A percentile compares a stretch with the other conserved stretches of the same genome.
Conservation (phyloP, 805 yeast species). For the Zygoascus bituminiphila region DNA sequence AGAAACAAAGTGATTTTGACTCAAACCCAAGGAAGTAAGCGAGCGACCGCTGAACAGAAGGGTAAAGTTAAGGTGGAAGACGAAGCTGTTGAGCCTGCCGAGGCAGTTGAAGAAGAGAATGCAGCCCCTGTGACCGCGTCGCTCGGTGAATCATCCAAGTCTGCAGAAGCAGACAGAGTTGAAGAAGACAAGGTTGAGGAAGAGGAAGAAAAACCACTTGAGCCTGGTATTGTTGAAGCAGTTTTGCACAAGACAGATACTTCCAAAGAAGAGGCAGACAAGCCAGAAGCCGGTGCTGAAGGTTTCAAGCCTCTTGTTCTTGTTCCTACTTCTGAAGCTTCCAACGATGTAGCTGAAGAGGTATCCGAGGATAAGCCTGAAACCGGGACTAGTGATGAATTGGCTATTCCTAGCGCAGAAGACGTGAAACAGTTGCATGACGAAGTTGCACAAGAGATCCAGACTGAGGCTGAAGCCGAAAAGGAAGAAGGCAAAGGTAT, state of each 20-base stretch:
- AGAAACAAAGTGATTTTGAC: background rate
- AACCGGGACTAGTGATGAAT: slow-evolving; percentile 4
- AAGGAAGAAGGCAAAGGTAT: slow-evolving; percentile 5
- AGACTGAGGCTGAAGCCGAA: slow-evolving; percentile 12
- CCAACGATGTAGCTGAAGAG: background rate
- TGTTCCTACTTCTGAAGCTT: background rate
- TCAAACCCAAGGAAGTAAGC: background rate
- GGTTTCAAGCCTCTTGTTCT: background rate
- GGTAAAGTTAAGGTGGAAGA: slow-evolving; percentile 3
- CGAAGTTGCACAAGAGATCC: slow-evolving; percentile 11
- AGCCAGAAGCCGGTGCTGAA: background rate
- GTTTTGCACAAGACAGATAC: background rate
- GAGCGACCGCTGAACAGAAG: background rate
- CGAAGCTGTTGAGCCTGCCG: background rate
- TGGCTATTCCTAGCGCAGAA: slow-evolving; percentile 1
- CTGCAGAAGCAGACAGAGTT: background rate
- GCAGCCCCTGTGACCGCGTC: background rate
- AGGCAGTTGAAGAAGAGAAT: background rate
- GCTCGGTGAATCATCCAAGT: background rate
- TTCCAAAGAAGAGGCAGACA: background rate
- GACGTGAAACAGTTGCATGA: background rate
- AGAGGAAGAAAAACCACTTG: background rate
- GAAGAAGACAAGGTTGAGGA: background rate
- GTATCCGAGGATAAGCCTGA: background rate
- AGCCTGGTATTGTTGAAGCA: background rate